These are phyloP conservation scores for Salix caprea DNA, from an alignment of 345 rosid genomes.

Conservation along the genomic window DNA sequence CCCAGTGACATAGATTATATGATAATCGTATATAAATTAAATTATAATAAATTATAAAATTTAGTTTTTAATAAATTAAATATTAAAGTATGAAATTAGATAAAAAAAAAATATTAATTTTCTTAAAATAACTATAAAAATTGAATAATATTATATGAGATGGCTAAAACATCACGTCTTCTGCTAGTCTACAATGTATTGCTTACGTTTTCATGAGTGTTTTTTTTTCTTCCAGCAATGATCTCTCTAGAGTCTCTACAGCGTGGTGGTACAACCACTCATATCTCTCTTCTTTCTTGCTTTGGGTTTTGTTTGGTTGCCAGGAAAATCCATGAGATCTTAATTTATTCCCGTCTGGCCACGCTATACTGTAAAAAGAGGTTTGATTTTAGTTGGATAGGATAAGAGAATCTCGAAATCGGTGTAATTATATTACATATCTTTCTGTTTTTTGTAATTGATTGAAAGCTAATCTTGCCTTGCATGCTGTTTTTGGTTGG, in stretches of 20 bases:
- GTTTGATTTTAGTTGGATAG: background rate
- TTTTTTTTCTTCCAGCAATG: background rate
- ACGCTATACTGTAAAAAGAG: background rate
- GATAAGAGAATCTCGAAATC: background rate
- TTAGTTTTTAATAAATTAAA: too few species aligned
- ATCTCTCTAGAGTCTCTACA: constrained; percentile 38
- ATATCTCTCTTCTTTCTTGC: background rate
- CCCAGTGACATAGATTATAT: too few species aligned
- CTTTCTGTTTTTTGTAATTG: background rate
- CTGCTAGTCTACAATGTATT: too few species aligned
- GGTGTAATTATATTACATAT: background rate
- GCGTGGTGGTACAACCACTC: constrained; percentile 36
- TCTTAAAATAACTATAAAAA: too few species aligned
- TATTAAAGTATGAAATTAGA: too few species aligned
- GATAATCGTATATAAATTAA: too few species aligned
- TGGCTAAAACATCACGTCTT: too few species aligned
- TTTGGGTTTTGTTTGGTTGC: constrained; percentile 42
- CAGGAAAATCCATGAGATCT: constrained; percentile 34
- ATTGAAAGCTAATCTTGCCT: background rate
- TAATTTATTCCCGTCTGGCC: constrained; percentile 24
- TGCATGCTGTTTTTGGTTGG: background rate
- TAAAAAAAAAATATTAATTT: too few species aligned
- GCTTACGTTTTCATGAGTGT: background rate
- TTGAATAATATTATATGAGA: too few species aligned
- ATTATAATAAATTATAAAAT: too few species aligned